A percentile compares a stretch with the other conserved stretches of the same genome.
Evolutionary conservation across 169 alveolate genomes (phyloP).

Genomic region (Plasmodium sp.): DNA sequence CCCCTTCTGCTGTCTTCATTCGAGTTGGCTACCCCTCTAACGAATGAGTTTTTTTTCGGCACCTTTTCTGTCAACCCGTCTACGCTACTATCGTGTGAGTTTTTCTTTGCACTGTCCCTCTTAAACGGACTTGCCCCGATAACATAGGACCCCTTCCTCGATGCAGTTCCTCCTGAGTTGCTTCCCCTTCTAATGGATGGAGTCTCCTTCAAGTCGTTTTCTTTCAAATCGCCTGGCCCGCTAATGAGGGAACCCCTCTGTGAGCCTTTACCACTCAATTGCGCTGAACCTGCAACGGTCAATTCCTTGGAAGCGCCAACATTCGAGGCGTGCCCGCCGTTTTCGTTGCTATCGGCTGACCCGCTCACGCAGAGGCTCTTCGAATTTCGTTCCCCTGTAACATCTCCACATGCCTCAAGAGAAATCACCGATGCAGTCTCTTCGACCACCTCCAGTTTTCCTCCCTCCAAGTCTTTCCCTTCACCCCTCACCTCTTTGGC

Average conservation of each 20-base stretch:
- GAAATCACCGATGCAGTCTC: background rate
- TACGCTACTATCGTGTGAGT: background rate
- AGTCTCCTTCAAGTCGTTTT: background rate
- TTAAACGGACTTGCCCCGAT: background rate
- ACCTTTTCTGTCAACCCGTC: background rate
- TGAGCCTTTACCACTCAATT: background rate
- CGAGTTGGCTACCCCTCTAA: background rate
- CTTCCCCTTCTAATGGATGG: background rate
- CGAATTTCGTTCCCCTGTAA: background rate
- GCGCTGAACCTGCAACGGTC: background rate
- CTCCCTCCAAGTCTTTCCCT: background rate
- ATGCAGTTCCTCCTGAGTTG: background rate
- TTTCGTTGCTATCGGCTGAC: background rate
- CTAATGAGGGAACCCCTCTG: background rate
- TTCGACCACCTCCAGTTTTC: background rate
- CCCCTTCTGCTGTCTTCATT: background rate
- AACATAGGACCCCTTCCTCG: background rate
- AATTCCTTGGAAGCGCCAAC: background rate
- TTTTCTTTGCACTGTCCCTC: background rate
- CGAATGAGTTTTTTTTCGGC: background rate
- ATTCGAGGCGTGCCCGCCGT: background rate
- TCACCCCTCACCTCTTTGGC: background rate
- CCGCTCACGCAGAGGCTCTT: background rate
- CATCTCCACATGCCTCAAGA: background rate
- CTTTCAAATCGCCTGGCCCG: background rate